These are phyloP conservation scores for Bruguiera parviflora DNA, from an alignment of 345 rosid species.

Conservation along the genomic window DNA sequence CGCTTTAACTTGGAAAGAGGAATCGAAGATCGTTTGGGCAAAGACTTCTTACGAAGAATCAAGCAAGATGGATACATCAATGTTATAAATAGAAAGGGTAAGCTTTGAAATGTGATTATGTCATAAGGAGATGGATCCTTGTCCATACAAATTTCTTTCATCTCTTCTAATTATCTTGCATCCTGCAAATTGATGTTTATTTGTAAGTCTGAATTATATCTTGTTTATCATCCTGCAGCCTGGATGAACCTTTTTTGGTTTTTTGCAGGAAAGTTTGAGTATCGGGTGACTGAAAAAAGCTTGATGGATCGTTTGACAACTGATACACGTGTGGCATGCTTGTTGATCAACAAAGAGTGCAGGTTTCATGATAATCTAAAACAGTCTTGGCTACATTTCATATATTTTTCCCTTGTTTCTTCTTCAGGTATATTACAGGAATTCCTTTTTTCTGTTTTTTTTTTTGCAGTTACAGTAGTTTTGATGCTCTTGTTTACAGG, in stretches of 20 bases:
- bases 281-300: constrained; percentile 68
- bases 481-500: constrained; percentile 38
- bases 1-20: constrained; percentile 69
- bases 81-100: constrained; percentile 63
- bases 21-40: constrained; percentile 71
- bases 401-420: background rate
- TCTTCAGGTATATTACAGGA: background rate
- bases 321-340: constrained; percentile 53
- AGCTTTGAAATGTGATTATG: background rate
- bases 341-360: constrained; percentile 48
- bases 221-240: background rate
- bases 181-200: too few relatives aligned
- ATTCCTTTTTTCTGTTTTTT: background rate
- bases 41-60: constrained; percentile 55
- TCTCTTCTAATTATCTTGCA: background rate
- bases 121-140: background rate
- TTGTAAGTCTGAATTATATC: too few relatives aligned
- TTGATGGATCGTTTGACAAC: constrained; percentile 68
- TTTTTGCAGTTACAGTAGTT: background rate
- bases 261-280: constrained; percentile 56
- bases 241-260: constrained; percentile 1
- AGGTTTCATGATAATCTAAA: constrained; percentile 36
- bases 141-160: background rate
- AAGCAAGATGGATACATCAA: constrained; percentile 61
- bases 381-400: background rate